Percentiles rank a stretch among this genome's conserved stretches.
Conservation (phyloP, 2,329 filamentous ascomycete species). For the Exophiala sp. region DNA sequence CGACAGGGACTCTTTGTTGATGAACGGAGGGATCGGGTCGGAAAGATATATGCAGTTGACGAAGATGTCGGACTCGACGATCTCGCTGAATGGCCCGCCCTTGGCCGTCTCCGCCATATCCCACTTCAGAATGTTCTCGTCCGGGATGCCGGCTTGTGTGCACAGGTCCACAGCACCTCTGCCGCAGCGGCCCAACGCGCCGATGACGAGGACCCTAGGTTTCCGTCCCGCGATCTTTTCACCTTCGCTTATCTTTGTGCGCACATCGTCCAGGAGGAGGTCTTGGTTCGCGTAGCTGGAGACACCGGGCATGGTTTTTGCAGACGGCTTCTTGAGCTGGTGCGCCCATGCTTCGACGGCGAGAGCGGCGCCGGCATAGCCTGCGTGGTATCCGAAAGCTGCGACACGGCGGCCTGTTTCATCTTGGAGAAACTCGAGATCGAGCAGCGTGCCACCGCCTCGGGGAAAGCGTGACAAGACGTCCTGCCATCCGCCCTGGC, state of each 20-base stretch:
- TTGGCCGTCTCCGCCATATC: constrained; percentile 77
- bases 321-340: constrained; percentile 67
- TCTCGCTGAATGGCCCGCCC: constrained; percentile 75
- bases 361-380: constrained; percentile 67
- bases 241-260: constrained; percentile 65
- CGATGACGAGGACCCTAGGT: constrained; percentile 79
- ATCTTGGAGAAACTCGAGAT: constrained; percentile 82
- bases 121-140: constrained; percentile 66
- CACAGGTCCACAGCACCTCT: constrained; percentile 79
- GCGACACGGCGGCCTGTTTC: constrained; percentile 59
- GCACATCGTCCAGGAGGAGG: constrained; percentile 69
- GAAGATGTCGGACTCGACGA: constrained; percentile 70
- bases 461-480: constrained; percentile 76
- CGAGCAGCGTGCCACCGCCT: constrained; percentile 73
- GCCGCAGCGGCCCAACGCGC: constrained; percentile 71
- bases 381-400: constrained; percentile 62
- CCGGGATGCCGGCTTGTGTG: constrained; percentile 67
- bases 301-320: constrained; percentile 62
- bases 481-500: constrained; percentile 72
- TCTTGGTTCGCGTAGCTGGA: constrained; percentile 68
- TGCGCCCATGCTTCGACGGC: constrained; percentile 67
- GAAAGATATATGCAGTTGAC: constrained; percentile 88
- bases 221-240: constrained; percentile 63
- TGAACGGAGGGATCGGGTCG: constrained; percentile 74
- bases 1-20: constrained; percentile 67